Base-by-base conservation (phyloP, 1,284 basidiomycete species). In the Ustilago nuda region DNA sequence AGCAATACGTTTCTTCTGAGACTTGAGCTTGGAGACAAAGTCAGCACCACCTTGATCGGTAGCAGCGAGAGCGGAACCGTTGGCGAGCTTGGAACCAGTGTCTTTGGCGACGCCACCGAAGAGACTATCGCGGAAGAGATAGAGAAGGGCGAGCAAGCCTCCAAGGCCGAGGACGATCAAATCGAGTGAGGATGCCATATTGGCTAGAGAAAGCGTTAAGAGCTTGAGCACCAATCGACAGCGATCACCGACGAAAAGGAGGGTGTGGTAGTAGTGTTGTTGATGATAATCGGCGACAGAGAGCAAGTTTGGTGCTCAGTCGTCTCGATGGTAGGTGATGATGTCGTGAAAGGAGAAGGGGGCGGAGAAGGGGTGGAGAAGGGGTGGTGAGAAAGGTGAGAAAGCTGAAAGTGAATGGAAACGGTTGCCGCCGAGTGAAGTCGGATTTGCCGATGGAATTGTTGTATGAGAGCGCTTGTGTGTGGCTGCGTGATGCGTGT, bases 1-100 rank as follows among this genome's bases (percentile, higher is more conserved):
- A 51, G 73, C 83, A 43, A 85, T 80, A 52, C 83, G 81, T 61
- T 85, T 85, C 17, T 84, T 85, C 68, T 85, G 79, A 4, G 66
- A 66, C 51, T 72, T 68, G 33, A 83, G 72, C 66, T 82, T 82
- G 15, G 76, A 68, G 35, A 83, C 71, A 58, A 81, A 82, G 56
- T 83, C 81, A 43, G 61, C 61, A 4, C 57, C 65, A 1, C 60
- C 62, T 41, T 72, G 66, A 0, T 68, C 79, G 32, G 43, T 39
- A 17, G 56, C 54, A 12, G 60, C 59, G 15, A 71, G 57, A 9
- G 64, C 59, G 2, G 60, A 45, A 9, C 80, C 79, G 33, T 76
- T 78, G 48, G 72, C 75, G 17, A 82, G 65, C 70, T 82, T 82
- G 45, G 72, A 67, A 15, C 63, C 60, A 27, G 74, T 66, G 15